Conservation (phyloP, 2,329 filamentous ascomycete species). For the Gnomoniopsis smithogilvyi region DNA sequence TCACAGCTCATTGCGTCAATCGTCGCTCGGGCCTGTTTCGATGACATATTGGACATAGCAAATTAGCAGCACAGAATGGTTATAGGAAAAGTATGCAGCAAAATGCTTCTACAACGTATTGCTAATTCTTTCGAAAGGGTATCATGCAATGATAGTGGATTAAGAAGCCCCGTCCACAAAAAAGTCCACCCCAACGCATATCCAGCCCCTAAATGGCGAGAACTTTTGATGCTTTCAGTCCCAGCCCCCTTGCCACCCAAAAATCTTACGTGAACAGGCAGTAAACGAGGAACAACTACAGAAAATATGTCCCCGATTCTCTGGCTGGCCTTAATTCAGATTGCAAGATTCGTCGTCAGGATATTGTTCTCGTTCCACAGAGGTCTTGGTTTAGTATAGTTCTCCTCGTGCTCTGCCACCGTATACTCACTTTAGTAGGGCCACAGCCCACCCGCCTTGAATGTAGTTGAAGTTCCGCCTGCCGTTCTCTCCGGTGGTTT, state of each 20-base stretch:
- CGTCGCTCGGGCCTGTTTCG: too few species aligned
- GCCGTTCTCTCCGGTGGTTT: slow-evolving; percentile 59
- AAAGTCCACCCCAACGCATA: neutral
- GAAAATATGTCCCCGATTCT: too few species aligned
- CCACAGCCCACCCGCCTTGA: slow-evolving; percentile 11
- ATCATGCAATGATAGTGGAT: neutral
- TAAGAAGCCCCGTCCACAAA: neutral
- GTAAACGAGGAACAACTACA: too few species aligned
- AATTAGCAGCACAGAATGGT: too few species aligned
- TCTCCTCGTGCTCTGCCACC: neutral
- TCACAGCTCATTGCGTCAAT: too few species aligned
- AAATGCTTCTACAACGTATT: neutral
- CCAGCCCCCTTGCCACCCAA: neutral
- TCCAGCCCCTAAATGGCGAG: neutral
- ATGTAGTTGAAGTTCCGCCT: slow-evolving; percentile 15
- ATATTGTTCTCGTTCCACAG: too few species aligned
- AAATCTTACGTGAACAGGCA: neutral
- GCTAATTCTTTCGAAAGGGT: slow-evolving; percentile 1
- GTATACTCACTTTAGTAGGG: slow-evolving; percentile 2
- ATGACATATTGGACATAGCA: too few species aligned
- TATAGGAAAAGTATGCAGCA: neutral
- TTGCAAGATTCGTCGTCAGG: too few species aligned
- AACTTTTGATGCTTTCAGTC: too few species aligned
- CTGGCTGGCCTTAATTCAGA: too few species aligned
- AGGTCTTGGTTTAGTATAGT: too few species aligned